Conservation (phyloP, 768 basidiomycete species). For the Russula olivacea region DNA sequence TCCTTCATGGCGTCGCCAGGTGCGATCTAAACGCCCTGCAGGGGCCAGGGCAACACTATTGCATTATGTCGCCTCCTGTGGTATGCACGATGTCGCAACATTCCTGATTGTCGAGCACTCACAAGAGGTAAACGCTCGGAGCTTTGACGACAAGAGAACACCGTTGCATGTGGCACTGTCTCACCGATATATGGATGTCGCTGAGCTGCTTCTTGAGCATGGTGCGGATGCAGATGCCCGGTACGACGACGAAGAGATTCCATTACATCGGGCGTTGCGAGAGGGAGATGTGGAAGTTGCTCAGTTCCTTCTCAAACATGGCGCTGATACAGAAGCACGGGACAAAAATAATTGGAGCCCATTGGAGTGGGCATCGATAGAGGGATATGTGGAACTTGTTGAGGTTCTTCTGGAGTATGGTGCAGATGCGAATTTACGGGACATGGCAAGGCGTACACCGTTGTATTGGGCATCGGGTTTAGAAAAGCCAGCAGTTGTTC, state of each 20-base stretch:
- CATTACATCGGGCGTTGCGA: no score
- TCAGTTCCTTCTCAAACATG: neutral
- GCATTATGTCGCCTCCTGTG: neutral
- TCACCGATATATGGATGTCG: neutral
- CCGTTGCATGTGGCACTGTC: neutral
- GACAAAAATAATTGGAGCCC: fast-evolving
- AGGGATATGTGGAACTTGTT: neutral
- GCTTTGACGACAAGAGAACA: neutral
- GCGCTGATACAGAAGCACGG: neutral
- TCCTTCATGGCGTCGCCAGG: fast-evolving
- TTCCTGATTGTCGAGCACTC: neutral
- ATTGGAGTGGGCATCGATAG: neutral
- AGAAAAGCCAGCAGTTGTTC: neutral
- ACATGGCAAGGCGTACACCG: neutral
- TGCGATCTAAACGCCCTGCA: neutral
- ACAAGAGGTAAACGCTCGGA: neutral
- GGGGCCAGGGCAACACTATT: neutral
- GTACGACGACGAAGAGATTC: no score
- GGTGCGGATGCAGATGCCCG: neutral
- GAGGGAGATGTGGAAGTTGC: no score
- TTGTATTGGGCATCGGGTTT: neutral
- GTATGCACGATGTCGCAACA: neutral
- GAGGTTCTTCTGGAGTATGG: neutral
- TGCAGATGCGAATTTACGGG: neutral
- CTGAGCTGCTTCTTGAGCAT: neutral